A percentile compares a stretch with the other conserved stretches of the same genome.
Conservation (phyloP, 768 basidiomycete species). For the Tricholoma bakamatsutake region DNA sequence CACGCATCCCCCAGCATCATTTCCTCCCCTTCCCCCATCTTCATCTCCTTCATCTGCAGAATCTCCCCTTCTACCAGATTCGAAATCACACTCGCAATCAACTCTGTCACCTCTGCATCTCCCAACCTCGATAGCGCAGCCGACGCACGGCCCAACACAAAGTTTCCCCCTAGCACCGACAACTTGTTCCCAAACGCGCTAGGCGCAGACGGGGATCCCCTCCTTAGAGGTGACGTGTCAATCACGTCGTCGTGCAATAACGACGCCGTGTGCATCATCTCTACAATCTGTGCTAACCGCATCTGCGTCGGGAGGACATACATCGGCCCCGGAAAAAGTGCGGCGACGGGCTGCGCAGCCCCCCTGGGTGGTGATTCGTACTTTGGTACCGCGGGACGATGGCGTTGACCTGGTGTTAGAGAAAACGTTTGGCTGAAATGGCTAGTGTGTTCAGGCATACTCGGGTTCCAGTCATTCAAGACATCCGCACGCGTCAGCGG, state of each 20-base stretch:
- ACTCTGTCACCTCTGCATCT: conserved; percentile 78
- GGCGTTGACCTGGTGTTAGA: conserved; percentile 20
- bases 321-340: conserved; percentile 13
- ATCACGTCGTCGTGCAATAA: conserved; percentile 96
- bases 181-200: conserved; percentile 84
- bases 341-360: too few relatives aligned
- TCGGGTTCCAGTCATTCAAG: conserved; percentile 87
- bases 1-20: conserved; percentile 43
- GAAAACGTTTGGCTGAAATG: conserved; percentile 44
- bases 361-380: too few relatives aligned
- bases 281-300: conserved; percentile 90
- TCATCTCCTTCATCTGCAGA: conserved; percentile 66
- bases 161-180: conserved; percentile 85
- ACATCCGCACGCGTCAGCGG: conserved; percentile 70
- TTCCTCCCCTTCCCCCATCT: conserved; percentile 14
- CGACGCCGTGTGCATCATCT: conserved; percentile 96
- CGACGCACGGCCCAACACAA: conserved; percentile 81
- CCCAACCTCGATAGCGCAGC: conserved; percentile 78
- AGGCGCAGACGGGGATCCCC: conserved; percentile 75
- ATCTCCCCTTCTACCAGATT: conserved; percentile 95
- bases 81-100: conserved; percentile 80
- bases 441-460: conserved; percentile 55
- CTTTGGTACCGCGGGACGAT: conserved; percentile 25
- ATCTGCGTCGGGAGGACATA: conserved; percentile 74
- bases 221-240: conserved; percentile 73